Base-by-base conservation (phyloP, 768 basidiomycete species). In the Mycena rosella region DNA sequence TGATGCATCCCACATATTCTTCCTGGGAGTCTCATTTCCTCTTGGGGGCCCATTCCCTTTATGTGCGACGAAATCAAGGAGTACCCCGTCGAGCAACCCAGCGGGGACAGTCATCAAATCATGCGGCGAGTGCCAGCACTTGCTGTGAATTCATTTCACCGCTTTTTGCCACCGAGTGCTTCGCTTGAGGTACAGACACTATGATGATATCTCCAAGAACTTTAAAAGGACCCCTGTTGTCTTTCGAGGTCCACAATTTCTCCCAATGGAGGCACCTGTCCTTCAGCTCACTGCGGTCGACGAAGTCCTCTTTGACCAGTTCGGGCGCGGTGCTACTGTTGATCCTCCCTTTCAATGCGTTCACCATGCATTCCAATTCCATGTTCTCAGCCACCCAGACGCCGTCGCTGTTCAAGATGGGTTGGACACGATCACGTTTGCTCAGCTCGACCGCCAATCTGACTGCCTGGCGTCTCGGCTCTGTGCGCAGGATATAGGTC, bases 361-460 rank as follows among this genome's bases (percentile, higher is more conserved):
- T 36, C 88, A 89, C 71, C 85, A 87, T 64, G 88, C 88, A 22
- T 88, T 90, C 73, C 82, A 83, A 56, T 76, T 76, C 60, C 81
- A 86, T 65, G 86, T 84, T 27, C 72, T 68, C n/a, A 63, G 65
- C 17, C 77, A 79, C 34, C 86, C 87, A 20, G 71, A 82, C 56
- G 75, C 78, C 20, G 74, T 85, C 36, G 88, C 88, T 24, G 85
- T 87, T 18, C 85, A 88, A 74, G 82, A 88, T 68, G 78, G 83
- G 53, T 79, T 79, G 26, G 74, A 83, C 36, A 76, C 75, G 24
- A 87, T 90, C 61, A 86, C 86, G 4, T 89, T 86, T 66, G 75
- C 74, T 30, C 82, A 87, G 49, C 81, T 90, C 36, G 83, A 90
- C 71, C 76, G 74, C n/a, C 79, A 64, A 48, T 64, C 62, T 17